phyloP scores from a whole-genome alignment of 495 filamentous ascomycete species.

The Massariosphaeria phaeospora region DNA sequence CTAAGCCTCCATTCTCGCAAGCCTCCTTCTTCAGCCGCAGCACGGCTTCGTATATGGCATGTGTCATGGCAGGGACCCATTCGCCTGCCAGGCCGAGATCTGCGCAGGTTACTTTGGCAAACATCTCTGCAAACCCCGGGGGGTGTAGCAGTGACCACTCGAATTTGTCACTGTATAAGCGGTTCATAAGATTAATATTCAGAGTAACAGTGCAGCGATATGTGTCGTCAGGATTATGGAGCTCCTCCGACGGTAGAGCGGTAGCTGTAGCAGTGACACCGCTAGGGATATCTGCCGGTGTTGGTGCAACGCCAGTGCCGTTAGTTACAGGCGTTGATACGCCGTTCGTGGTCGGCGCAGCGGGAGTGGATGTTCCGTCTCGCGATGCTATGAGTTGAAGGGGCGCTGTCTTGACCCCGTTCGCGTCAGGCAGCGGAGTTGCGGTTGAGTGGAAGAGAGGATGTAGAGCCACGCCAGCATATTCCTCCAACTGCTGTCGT shows the following conservation, averaged over 20 bases:
- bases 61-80: conserved; percentile 90
- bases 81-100: conserved; percentile 85
- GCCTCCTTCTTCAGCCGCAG: conserved; percentile 92
- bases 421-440: conserved; percentile 46
- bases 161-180: conserved; percentile 93
- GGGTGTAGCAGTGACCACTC: conserved; percentile 97
- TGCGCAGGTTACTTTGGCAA: conserved; percentile 85
- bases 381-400: conserved; percentile 42
- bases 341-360: conserved; percentile 22
- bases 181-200: conserved; percentile 87
- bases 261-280: conserved; percentile 51
- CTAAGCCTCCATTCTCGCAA: conserved; percentile 77
- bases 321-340: conserved; percentile 19
- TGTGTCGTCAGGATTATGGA: conserved; percentile 79
- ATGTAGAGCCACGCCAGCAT: conserved; percentile 88
- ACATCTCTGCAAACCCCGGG: conserved; percentile 82
- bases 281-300: conserved; percentile 40
- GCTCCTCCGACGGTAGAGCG: conserved; percentile 47
- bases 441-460: conserved; percentile 72
- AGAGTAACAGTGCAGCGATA: conserved; percentile 87
- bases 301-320: conserved; percentile 40
- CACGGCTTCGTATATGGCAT: conserved; percentile 95
- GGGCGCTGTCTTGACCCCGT: conserved; percentile 32
- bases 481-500: conserved; percentile 90
- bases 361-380: conserved; percentile 46